A percentile compares a stretch with the other conserved stretches of the same genome.
Conservation (phyloP, 495 filamentous ascomycete genomes). For the Articulospora tetracladia region DNA sequence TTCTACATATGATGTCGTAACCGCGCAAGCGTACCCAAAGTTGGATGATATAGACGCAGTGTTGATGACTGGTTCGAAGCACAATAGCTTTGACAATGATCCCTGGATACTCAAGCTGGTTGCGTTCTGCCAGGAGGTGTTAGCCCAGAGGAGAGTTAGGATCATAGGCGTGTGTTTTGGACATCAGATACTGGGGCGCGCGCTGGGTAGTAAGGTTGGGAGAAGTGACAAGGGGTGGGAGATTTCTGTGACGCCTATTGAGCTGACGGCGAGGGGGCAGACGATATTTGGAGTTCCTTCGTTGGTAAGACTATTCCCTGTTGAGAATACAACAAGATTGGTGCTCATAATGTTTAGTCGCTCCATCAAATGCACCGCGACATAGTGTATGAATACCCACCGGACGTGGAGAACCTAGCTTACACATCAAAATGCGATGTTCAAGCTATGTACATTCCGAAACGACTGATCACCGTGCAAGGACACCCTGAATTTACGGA, state of each 20-base stretch:
- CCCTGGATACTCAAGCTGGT: constrained; percentile 73
- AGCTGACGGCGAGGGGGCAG: constrained; percentile 66
- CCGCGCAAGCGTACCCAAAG: constrained; percentile 56
- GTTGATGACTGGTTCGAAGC: constrained; percentile 68
- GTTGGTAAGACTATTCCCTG: constrained; percentile 45
- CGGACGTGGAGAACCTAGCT: constrained; percentile 58
- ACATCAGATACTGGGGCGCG: constrained; percentile 83
- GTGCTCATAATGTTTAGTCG: constrained; percentile 40
- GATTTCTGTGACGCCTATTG: constrained; percentile 64
- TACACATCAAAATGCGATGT: constrained; percentile 63
- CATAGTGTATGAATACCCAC: constrained; percentile 63
- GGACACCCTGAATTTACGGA: constrained; percentile 87
- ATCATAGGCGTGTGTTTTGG: constrained; percentile 86
- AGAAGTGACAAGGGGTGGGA: constrained; percentile 75
- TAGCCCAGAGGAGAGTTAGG: constrained; percentile 49
- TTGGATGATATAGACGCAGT: constrained; percentile 76
- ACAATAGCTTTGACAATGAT: constrained; percentile 15
- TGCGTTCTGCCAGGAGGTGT: constrained; percentile 57
- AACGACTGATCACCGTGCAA: constrained; percentile 72
- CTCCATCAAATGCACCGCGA: constrained; percentile 92
- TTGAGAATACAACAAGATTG: neutral
- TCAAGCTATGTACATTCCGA: constrained; percentile 75
- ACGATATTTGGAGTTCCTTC: constrained; percentile 66
- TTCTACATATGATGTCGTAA: constrained; percentile 65
- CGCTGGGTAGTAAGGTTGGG: constrained; percentile 65